Conservation (phyloP, 75 land plant species). For the Cryptomeria japonica region DNA sequence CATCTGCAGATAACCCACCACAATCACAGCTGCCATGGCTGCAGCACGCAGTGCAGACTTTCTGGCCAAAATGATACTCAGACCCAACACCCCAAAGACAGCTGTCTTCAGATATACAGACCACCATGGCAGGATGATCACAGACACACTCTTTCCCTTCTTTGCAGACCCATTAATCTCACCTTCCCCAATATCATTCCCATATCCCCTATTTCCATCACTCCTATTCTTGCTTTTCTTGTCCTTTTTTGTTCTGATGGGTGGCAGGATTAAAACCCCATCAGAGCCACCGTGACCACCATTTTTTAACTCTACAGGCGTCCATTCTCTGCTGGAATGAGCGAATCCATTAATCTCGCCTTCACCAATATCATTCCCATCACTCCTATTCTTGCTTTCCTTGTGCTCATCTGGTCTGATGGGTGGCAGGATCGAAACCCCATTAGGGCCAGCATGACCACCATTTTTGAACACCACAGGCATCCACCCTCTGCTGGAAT, state of each 20-base stretch:
- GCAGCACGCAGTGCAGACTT: background rate
- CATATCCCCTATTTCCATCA: too few species aligned
- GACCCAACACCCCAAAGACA: background rate
- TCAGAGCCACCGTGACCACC: background rate
- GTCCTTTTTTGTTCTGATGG: background rate
- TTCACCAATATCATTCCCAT: too few species aligned
- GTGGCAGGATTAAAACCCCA: background rate
- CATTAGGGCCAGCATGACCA: background rate
- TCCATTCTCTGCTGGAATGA: constrained; percentile 4
- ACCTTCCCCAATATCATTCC: too few species aligned
- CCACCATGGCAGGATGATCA: background rate
- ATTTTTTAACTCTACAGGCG: background rate
- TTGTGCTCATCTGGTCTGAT: background rate
- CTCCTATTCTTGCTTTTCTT: background rate
- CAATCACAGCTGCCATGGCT: background rate
- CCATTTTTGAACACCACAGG: background rate
- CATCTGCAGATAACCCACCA: background rate
- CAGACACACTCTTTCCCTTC: background rate
- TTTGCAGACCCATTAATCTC: background rate
- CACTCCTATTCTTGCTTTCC: too few species aligned
- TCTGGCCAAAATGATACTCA: background rate
- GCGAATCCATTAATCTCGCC: too few species aligned
- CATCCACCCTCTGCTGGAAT: background rate
- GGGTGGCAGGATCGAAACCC: background rate
- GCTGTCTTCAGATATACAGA: background rate